Evolutionary conservation across 2,329 filamentous ascomycete genomes (phyloP).

Genomic region (Hypoxylon sp.): DNA sequence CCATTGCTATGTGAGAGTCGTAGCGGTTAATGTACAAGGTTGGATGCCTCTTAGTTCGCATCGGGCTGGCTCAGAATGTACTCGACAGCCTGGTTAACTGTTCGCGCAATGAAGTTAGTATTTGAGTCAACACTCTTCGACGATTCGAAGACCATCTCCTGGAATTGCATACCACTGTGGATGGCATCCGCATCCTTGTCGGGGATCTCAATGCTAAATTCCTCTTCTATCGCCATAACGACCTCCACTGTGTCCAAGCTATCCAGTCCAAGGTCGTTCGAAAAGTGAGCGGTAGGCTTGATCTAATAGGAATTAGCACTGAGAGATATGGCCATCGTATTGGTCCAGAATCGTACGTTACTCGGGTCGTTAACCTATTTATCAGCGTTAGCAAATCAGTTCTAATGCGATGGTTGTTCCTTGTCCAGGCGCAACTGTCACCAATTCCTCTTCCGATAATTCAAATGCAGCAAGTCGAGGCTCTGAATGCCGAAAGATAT

Average conservation of each 20-base stretch:
- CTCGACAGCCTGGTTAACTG: slow-evolving; percentile 93
- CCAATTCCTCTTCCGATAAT: not conserved
- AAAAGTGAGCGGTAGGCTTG: slow-evolving; percentile 85
- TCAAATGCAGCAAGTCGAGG: not conserved
- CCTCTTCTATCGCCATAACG: slow-evolving; percentile 99
- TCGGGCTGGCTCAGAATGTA: slow-evolving; percentile 95
- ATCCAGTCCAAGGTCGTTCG: slow-evolving; percentile 96
- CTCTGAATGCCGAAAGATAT: slow-evolving; percentile 16
- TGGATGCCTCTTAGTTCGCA: slow-evolving; percentile 68
- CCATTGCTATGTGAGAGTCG: slow-evolving; percentile 44
- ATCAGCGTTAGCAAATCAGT: slow-evolving; percentile 44
- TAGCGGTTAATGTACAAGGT: slow-evolving; percentile 49
- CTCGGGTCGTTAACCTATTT: slow-evolving; percentile 73
- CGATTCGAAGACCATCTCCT: slow-evolving; percentile 4
- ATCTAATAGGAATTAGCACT: slow-evolving; percentile 68
- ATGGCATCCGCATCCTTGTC: slow-evolving; percentile 96
- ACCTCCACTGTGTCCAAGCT: slow-evolving; percentile 99
- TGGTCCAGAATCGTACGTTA: slow-evolving; percentile 64
- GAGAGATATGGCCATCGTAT: not conserved
- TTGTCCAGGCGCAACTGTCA: not conserved
- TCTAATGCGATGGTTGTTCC: slow-evolving; percentile 8
- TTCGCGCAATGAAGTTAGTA: slow-evolving; percentile 37
- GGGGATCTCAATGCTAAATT: slow-evolving; percentile 93
- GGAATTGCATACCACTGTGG: slow-evolving; percentile 80
- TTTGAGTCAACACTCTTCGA: not conserved